These are phyloP conservation scores for Stephanodiscus triporus DNA, from an alignment of 108 stramenopile genomes.

Conservation along the genomic window DNA sequence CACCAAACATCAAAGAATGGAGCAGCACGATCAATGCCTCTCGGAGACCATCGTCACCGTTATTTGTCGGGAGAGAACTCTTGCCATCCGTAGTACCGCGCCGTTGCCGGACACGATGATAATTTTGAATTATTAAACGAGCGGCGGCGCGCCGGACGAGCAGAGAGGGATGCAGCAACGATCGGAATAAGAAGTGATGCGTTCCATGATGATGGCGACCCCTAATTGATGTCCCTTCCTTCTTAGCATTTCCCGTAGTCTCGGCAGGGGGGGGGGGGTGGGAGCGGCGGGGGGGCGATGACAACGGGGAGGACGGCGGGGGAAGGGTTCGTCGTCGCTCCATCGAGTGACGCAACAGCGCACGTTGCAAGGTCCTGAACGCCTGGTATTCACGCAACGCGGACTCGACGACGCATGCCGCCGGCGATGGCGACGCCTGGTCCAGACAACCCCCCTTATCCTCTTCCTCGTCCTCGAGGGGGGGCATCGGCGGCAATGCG, in stretches of 20 bases:
- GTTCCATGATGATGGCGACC: conserved; percentile 21
- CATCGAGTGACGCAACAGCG: conserved; percentile 18
- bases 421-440: conserved; percentile 2
- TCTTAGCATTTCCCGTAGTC: too few relatives aligned
- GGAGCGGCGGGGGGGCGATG: neutral
- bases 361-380: conserved; percentile 16
- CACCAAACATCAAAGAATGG: conserved; percentile 26
- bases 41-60: conserved; percentile 9
- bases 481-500: conserved; percentile 23
- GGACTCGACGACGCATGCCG: conserved; percentile 11
- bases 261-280: neutral
- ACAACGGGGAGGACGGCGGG: too few relatives aligned
- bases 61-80: too few relatives aligned
- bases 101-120: conserved; percentile 10
- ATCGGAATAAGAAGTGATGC: conserved; percentile 43
- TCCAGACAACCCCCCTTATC: neutral
- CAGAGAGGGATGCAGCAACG: conserved; percentile 37
- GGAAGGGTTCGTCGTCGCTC: neutral
- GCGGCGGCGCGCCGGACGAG: conserved; percentile 25
- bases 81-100: too few relatives aligned
- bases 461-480: neutral
- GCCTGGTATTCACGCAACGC: conserved; percentile 38
- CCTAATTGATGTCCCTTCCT: too few relatives aligned
- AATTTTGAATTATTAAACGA: conserved; percentile 30
- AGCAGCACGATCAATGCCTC: conserved; percentile 32